phyloP scores from a whole-genome alignment of 2,329 filamentous ascomycete genomes.

The Cyphellophora europaea region DNA sequence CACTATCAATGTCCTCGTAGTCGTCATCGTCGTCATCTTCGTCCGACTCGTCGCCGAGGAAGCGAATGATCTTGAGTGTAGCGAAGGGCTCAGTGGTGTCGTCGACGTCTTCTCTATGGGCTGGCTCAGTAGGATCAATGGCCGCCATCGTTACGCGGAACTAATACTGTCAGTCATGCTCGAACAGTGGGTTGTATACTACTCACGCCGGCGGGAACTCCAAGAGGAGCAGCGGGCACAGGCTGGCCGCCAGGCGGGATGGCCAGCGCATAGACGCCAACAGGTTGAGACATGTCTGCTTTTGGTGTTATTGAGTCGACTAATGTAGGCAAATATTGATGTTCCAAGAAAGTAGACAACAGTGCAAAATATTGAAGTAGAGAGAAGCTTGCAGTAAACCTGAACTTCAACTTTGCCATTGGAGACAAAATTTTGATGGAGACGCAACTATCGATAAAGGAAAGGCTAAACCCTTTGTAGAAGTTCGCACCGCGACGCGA shows the following conservation, averaged over 20 bases:
- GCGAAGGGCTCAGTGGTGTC: constrained; percentile 52
- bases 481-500: too few species aligned
- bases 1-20: constrained; percentile 55
- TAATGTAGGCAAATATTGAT: too few species aligned
- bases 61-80: constrained; percentile 84
- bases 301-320: too few species aligned
- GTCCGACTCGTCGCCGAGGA: constrained; percentile 48
- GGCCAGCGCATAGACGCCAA: not conserved
- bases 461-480: too few species aligned
- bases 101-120: constrained; percentile 51
- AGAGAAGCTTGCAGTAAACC: too few species aligned
- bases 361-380: too few species aligned
- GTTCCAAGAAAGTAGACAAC: too few species aligned
- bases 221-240: not conserved
- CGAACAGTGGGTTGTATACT: not conserved
- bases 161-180: constrained; percentile 35
- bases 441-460: too few species aligned
- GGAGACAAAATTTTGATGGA: too few species aligned
- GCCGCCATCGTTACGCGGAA: constrained; percentile 99
- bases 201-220: not conserved
- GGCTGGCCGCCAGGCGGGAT: not conserved
- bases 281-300: too few species aligned
- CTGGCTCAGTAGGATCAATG: constrained; percentile 74
- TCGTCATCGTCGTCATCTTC: constrained; percentile 51
- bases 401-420: too few species aligned